Conservation (phyloP, 2,329 filamentous ascomycete species). For the Camptophora hylomeconis region DNA sequence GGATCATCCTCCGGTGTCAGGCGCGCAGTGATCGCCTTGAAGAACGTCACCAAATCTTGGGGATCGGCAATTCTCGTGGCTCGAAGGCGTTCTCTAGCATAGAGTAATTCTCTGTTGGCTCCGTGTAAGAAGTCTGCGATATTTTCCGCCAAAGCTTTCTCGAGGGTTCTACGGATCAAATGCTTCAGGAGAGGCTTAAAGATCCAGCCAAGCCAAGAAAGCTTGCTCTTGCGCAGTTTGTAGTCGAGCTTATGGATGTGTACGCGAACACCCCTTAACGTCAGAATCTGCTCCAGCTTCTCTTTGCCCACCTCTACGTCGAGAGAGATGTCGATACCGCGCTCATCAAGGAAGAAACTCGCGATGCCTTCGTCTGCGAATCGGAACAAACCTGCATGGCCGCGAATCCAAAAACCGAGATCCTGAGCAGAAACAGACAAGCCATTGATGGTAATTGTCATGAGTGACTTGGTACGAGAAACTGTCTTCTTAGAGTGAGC, state of each 20-base stretch:
- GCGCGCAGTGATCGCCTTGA: slow-evolving; percentile 67
- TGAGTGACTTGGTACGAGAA: slow-evolving; percentile 54
- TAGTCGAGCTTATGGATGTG: slow-evolving; percentile 81
- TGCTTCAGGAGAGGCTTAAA: slow-evolving; percentile 74
- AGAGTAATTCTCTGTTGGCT: slow-evolving; percentile 75
- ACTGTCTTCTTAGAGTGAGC: slow-evolving; percentile 53
- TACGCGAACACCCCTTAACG: slow-evolving; percentile 62
- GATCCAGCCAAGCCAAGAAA: slow-evolving; percentile 67
- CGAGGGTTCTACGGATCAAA: slow-evolving; percentile 64
- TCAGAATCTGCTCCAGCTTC: slow-evolving; percentile 66
- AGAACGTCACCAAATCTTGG: slow-evolving; percentile 65
- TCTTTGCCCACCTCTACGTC: slow-evolving; percentile 75
- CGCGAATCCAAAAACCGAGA: slow-evolving; percentile 76
- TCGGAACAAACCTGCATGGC: slow-evolving; percentile 61
- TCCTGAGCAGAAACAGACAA: slow-evolving; percentile 75
- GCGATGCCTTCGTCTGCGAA: slow-evolving; percentile 74
- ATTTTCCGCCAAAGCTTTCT: slow-evolving; percentile 60
- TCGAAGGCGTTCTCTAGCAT: slow-evolving; percentile 71
- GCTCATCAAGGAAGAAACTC: slow-evolving; percentile 71
- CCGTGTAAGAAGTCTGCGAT: slow-evolving; percentile 58
- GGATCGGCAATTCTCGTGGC: slow-evolving; percentile 75
- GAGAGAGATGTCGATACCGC: slow-evolving; percentile 73
- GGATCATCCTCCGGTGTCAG: slow-evolving; percentile 60
- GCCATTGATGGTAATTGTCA: slow-evolving; percentile 69
- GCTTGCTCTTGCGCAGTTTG: slow-evolving; percentile 58